These are phyloP conservation scores for Ustilaginoidea virens DNA, from an alignment of 2,329 filamentous ascomycete genomes.

Conservation along the genomic window DNA sequence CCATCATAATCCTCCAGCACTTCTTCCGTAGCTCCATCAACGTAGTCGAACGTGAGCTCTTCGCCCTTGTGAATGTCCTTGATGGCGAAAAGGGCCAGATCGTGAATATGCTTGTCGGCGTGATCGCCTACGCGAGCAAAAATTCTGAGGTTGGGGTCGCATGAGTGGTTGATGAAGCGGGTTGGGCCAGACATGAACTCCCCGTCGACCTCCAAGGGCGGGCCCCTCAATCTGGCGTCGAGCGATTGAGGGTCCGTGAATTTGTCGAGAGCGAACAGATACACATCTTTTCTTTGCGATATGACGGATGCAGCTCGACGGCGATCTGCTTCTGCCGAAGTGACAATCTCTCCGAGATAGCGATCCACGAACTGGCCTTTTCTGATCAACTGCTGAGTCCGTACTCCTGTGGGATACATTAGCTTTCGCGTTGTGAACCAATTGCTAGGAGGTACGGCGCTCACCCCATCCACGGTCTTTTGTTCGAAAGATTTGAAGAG, in stretches of 20 bases:
- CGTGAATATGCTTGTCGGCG: slow-evolving; percentile 58
- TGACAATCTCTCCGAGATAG: slow-evolving; percentile 61
- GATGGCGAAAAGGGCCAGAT: slow-evolving; percentile 61
- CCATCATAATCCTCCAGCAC: slow-evolving; percentile 27
- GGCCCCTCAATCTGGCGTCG: slow-evolving; percentile 38
- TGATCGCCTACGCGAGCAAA: slow-evolving; percentile 69
- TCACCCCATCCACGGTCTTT: slow-evolving; percentile 58
- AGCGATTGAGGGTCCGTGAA: slow-evolving; percentile 45
- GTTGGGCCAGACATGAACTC: slow-evolving; percentile 66
- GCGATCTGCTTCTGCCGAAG: slow-evolving; percentile 44
- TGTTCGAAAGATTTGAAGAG: slow-evolving; percentile 66
- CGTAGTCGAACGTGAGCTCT: slow-evolving; percentile 70
- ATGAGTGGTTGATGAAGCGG: slow-evolving; percentile 72
- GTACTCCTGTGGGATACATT: slow-evolving; percentile 33
- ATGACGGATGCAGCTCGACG: slow-evolving; percentile 42
- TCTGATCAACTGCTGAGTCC: slow-evolving; percentile 46
- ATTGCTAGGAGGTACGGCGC: background rate
- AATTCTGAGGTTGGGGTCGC: slow-evolving; percentile 63
- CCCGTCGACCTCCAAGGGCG: slow-evolving; percentile 49
- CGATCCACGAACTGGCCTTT: slow-evolving; percentile 66
- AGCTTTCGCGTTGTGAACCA: background rate
- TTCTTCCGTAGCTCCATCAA: slow-evolving; percentile 43
- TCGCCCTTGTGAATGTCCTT: slow-evolving; percentile 47
- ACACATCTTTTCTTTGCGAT: slow-evolving; percentile 54
- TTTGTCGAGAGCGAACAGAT: slow-evolving; percentile 72